Evolutionary conservation across 495 filamentous ascomycete genomes (phyloP).

Genomic region (Xylaria castorea): DNA sequence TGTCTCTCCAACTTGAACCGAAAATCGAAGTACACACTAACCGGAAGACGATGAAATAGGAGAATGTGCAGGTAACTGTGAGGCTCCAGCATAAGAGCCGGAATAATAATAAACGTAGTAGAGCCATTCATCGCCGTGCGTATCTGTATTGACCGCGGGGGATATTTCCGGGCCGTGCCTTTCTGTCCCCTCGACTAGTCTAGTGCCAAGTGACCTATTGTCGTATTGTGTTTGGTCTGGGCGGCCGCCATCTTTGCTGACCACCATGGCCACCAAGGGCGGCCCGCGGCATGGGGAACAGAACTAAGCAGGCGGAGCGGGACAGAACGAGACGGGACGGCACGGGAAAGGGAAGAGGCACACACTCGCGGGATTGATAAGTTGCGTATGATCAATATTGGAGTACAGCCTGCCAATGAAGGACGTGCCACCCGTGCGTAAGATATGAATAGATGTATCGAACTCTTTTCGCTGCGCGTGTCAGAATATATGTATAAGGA

Average conservation of each 20-base stretch:
- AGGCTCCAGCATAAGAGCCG: neutral
- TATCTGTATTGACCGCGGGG: neutral
- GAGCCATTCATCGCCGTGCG: neutral
- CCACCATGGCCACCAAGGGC: constrained; percentile 3
- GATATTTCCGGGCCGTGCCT: constrained; percentile 7
- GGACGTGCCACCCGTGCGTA: neutral
- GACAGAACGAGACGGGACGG: constrained; percentile 16
- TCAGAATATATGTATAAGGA: constrained; percentile 13
- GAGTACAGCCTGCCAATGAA: neutral
- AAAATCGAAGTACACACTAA: neutral
- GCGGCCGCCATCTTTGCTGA: constrained; percentile 6
- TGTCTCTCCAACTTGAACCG: neutral
- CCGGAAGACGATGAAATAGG: neutral
- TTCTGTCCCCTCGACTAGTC: neutral
- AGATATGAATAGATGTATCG: neutral
- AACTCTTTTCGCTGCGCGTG: neutral
- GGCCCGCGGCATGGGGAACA: constrained; percentile 5
- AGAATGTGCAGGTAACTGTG: neutral
- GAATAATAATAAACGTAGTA: constrained; percentile 1
- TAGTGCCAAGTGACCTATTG: no score
- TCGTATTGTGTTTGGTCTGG: neutral
- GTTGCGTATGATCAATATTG: neutral
- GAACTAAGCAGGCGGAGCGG: neutral
- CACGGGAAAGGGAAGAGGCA: neutral
- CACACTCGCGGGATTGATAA: neutral